Percentiles rank a stretch among this genome's conserved stretches.
Evolutionary conservation across 2,329 filamentous ascomycete genomes (phyloP).

Genomic region (Xylaria sp.): DNA sequence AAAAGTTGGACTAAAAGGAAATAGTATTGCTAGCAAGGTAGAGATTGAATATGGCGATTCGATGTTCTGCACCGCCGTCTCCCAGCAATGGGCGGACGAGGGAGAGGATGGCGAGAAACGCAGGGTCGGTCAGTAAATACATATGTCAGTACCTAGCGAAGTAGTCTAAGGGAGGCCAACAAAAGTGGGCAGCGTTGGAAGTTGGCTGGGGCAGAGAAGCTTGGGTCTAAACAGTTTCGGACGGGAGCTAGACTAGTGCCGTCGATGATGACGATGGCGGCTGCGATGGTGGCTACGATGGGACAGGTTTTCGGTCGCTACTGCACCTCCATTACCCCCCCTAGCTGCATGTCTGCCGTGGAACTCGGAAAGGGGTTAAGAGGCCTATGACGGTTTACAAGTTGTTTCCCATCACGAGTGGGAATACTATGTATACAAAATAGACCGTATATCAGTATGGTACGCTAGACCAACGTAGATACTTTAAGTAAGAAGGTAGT

Average conservation of each 20-base stretch:
- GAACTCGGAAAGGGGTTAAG: not conserved
- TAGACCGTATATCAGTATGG: too few relatives aligned
- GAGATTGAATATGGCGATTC: not conserved
- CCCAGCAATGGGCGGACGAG: not conserved
- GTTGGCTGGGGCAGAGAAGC: too few relatives aligned
- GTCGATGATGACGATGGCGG: constrained; percentile 35
- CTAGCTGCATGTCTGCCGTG: not conserved
- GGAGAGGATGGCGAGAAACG: not conserved
- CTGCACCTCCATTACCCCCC: not conserved
- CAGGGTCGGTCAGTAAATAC: not conserved
- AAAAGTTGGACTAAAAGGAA: not conserved
- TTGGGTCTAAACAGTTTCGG: too few relatives aligned
- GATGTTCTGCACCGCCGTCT: not conserved
- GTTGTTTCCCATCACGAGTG: too few relatives aligned
- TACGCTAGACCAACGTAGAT: too few relatives aligned
- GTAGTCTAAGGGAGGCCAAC: not conserved
- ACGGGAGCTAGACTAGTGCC: not conserved
- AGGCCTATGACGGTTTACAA: too few relatives aligned
- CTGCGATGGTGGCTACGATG: constrained; percentile 9
- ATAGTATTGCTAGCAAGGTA: constrained; percentile 4
- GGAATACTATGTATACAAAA: too few relatives aligned
- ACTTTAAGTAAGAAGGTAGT: too few relatives aligned
- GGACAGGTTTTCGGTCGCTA: constrained; percentile 4
- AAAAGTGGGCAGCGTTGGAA: constrained; percentile 7
- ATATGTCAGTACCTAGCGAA: too few relatives aligned